Evolutionary conservation across 257 asterid genomes (phyloP).

Genomic region (Knoxia roxburghii): DNA sequence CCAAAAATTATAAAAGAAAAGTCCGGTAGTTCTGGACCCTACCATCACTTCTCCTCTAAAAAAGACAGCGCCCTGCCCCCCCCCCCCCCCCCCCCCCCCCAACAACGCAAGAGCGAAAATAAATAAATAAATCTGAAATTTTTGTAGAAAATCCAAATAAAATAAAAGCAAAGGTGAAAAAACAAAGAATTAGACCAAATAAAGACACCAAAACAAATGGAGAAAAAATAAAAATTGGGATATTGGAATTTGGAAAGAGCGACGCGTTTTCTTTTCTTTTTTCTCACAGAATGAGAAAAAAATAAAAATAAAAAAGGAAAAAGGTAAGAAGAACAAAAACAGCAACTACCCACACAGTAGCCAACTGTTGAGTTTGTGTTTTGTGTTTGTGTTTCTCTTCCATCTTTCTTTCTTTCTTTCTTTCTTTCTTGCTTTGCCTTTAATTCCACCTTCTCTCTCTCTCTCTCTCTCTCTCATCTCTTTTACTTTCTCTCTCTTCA

Average conservation of each 20-base stretch:
- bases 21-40: conserved; percentile 10
- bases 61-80: conserved; percentile 3
- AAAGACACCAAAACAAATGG: background rate
- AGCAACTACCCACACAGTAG: conserved; percentile 24
- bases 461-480: conserved; percentile 17
- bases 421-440: conserved; percentile 7
- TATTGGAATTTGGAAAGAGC: conserved; percentile 17
- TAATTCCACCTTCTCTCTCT: conserved; percentile 14
- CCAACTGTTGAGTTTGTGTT: conserved; percentile 6
- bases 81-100: no score
- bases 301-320: no score
- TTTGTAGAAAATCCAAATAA: background rate
- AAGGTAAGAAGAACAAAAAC: conserved; percentile 21
- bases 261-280: conserved; percentile 26
- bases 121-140: background rate
- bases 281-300: background rate
- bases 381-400: background rate
- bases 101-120: background rate
- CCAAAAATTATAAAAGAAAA: background rate
- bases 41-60: conserved; percentile 1
- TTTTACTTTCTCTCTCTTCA: conserved; percentile 20
- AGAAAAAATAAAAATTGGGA: background rate
- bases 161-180: no score
- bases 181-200: background rate
- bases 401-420: conserved; percentile 6